Conservation (phyloP, 495 filamentous ascomycete species). For the Lichenothelia convexa region DNA sequence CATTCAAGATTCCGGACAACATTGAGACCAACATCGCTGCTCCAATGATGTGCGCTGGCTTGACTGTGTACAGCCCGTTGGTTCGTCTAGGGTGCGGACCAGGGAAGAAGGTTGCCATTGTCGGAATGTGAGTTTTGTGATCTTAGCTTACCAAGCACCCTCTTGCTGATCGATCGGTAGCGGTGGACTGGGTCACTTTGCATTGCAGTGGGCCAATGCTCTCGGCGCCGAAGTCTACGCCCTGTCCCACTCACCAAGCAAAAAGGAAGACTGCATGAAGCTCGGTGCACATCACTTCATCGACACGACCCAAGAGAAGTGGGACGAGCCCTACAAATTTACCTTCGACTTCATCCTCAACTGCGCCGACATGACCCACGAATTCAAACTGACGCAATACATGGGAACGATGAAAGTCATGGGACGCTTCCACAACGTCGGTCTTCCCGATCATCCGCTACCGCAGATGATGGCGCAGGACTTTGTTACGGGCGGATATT, state of each 20-base stretch:
- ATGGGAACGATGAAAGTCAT: slow-evolving; percentile 67
- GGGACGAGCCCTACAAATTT: slow-evolving; percentile 29
- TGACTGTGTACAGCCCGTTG: slow-evolving; percentile 65
- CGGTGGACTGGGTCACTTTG: slow-evolving; percentile 28
- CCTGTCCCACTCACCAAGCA: slow-evolving; percentile 24
- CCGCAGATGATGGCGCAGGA: slow-evolving; percentile 55
- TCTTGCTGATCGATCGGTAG: too few species aligned
- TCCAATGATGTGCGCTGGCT: slow-evolving; percentile 78
- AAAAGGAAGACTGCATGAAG: slow-evolving; percentile 24
- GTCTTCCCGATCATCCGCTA: slow-evolving; percentile 65
- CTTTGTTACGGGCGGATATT: slow-evolving; percentile 56
- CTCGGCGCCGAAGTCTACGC: slow-evolving; percentile 27
- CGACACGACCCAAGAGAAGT: slow-evolving; percentile 19
- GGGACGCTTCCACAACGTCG: slow-evolving; percentile 66
- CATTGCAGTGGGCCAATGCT: slow-evolving; percentile 21
- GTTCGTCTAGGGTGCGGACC: slow-evolving; percentile 54
- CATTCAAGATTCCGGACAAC: slow-evolving; percentile 62
- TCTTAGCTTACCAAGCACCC: background rate
- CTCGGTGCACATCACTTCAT: slow-evolving; percentile 27
- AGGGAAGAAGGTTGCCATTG: slow-evolving; percentile 67
- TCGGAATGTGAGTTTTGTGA: slow-evolving; percentile 35
- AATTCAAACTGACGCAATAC: slow-evolving; percentile 52
- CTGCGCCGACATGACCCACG: slow-evolving; percentile 47
- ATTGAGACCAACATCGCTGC: slow-evolving; percentile 49
- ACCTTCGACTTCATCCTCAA: slow-evolving; percentile 62